Conservation (phyloP, 78 protist species). For the Dictyostelium purpureum region DNA sequence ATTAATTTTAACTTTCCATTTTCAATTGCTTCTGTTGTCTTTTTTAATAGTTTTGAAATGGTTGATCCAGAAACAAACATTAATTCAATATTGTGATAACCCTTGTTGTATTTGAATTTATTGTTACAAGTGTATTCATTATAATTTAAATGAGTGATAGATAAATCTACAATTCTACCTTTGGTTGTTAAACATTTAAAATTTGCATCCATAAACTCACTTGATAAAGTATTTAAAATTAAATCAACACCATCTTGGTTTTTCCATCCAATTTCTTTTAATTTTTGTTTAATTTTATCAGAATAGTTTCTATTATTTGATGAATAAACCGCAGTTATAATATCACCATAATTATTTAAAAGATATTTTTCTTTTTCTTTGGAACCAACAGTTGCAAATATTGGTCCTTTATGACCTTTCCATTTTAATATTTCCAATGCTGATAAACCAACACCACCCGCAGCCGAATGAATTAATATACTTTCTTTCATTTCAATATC, state of each 20-base stretch:
- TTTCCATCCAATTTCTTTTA: background rate
- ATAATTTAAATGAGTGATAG: conserved; percentile 15
- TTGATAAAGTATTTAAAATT: conserved; percentile 46
- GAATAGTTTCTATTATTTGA: background rate
- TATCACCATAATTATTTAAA: background rate
- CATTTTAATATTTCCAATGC: conserved; percentile 83
- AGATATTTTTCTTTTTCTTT: conserved; percentile 18
- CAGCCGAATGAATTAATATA: conserved; percentile 81
- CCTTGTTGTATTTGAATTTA: background rate
- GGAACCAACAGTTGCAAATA: conserved; percentile 29
- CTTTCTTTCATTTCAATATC: background rate
- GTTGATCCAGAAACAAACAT: background rate
- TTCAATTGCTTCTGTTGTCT: background rate
- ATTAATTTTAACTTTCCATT: background rate
- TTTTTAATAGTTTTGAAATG: background rate
- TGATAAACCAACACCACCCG: conserved; percentile 89
- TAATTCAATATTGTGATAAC: conserved; percentile 6
- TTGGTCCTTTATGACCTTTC: conserved; percentile 69
- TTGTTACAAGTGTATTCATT: conserved; percentile 1
- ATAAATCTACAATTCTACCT: conserved; percentile 65
- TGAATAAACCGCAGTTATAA: conserved; percentile 37
- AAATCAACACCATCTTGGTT: conserved; percentile 73
- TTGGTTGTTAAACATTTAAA: background rate
- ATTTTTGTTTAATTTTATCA: background rate
- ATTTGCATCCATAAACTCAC: conserved; percentile 28